These are phyloP conservation scores for Scheffersomyces parashehatae DNA, from an alignment of 1,139 yeast species.

Conservation along the genomic window DNA sequence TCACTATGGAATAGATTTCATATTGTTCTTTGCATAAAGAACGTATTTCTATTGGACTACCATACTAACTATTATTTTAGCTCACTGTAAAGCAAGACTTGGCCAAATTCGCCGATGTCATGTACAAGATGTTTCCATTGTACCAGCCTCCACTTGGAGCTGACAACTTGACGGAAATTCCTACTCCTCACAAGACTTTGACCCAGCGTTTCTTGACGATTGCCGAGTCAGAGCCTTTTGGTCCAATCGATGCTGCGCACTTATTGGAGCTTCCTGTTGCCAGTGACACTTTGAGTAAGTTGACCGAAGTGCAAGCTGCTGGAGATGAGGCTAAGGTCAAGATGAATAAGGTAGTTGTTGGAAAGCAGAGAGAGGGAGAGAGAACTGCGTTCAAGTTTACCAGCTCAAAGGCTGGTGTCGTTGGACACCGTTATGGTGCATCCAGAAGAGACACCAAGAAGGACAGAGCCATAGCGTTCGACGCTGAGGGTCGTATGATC, in stretches of 20 bases:
- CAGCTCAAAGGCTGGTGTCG: constrained; percentile 74
- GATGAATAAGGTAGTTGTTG: constrained; percentile 42
- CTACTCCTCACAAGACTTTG: constrained; percentile 81
- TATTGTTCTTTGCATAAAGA: background rate
- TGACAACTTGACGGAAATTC: constrained; percentile 89
- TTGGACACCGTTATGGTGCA: constrained; percentile 92
- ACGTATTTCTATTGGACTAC: background rate
- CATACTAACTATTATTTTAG: constrained; percentile 39
- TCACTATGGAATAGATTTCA: constrained; percentile 1
- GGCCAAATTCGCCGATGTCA: constrained; percentile 52
- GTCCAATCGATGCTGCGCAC: constrained; percentile 94
- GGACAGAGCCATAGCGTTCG: constrained; percentile 77
- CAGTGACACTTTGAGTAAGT: constrained; percentile 64
- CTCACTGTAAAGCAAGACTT: constrained; percentile 52
- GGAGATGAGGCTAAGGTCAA: constrained; percentile 26
- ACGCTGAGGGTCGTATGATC: constrained; percentile 66
- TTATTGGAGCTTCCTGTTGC: constrained; percentile 86
- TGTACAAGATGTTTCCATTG: constrained; percentile 83
- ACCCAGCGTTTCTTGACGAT: constrained; percentile 84
- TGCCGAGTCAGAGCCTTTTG: constrained; percentile 96
- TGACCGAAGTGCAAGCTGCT: constrained; percentile 56
- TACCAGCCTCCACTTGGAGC: constrained; percentile 48
- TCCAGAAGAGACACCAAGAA: constrained; percentile 86
- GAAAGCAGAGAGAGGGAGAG: constrained; percentile 56
- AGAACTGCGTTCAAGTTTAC: constrained; percentile 71